Conservation (phyloP, 768 basidiomycete species). For the Lactarius sanguifluus region DNA sequence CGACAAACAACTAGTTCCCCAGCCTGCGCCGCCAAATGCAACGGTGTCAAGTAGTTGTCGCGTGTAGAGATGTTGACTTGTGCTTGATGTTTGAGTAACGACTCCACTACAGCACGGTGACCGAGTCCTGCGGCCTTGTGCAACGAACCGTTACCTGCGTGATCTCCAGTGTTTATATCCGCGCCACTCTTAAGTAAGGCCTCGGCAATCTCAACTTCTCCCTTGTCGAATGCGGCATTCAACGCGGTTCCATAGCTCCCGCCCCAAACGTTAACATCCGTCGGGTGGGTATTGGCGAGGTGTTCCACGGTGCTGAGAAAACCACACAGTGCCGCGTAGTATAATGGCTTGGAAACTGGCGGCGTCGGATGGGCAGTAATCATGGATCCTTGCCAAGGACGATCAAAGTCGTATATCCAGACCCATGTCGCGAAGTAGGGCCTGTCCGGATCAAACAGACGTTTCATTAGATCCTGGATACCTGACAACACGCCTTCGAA, state of each 20-base stretch:
- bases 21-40: too few relatives aligned
- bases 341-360: background rate
- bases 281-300: background rate
- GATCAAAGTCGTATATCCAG: slow-evolving; percentile 11
- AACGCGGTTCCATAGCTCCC: background rate
- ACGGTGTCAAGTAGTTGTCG: background rate
- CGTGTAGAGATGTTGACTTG: background rate
- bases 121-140: too few relatives aligned
- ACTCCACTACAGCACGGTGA: background rate
- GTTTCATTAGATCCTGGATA: background rate
- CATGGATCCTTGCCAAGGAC: slow-evolving; percentile 9
- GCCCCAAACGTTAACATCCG: background rate
- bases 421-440: slow-evolving; percentile 15
- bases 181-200: too few relatives aligned
- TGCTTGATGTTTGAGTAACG: background rate
- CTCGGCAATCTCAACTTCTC: too few relatives aligned
- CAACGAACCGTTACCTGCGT: too few relatives aligned
- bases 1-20: background rate
- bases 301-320: background rate
- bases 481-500: background rate
- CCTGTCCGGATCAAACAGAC: background rate
- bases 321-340: slow-evolving; percentile 16
- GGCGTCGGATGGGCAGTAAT: background rate
- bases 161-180: too few relatives aligned
- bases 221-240: too few relatives aligned